A percentile compares a stretch with the other conserved stretches of the same genome.
Evolutionary conservation across 345 rosid genomes (phyloP).

Genomic region (Salix purpurea): DNA sequence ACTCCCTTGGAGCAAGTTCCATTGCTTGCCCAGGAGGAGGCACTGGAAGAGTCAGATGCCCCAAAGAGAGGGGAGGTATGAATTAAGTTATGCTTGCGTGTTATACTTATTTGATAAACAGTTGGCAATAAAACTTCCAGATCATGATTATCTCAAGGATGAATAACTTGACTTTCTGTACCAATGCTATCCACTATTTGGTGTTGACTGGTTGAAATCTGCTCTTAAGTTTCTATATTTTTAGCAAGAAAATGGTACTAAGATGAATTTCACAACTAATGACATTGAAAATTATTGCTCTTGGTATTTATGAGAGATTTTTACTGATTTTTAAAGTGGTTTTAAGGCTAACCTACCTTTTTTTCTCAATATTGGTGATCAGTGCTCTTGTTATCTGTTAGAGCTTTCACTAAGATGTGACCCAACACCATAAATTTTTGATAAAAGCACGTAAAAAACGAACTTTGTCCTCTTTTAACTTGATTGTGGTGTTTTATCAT

Average conservation of each 20-base stretch:
- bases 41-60: conserved; percentile 25
- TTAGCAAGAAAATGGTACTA: not conserved
- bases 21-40: conserved; percentile 47
- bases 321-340: not conserved
- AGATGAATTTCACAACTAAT: not conserved
- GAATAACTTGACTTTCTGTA: not conserved
- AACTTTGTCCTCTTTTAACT: not conserved
- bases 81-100: conserved; percentile 7
- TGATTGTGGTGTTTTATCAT: not conserved
- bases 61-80: conserved; percentile 58
- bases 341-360: not conserved
- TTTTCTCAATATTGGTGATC: too few species aligned
- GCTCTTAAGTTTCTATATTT: not conserved
- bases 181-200: not conserved
- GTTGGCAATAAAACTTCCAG: not conserved
- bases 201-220: not conserved
- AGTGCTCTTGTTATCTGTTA: not conserved
- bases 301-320: not conserved
- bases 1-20: conserved; percentile 56
- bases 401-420: not conserved
- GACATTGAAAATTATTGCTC: not conserved
- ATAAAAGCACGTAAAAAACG: not conserved
- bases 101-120: not conserved
- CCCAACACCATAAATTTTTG: not conserved
- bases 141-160: not conserved